phyloP scores from a whole-genome alignment of 805 yeast species.

The Candida takata region DNA sequence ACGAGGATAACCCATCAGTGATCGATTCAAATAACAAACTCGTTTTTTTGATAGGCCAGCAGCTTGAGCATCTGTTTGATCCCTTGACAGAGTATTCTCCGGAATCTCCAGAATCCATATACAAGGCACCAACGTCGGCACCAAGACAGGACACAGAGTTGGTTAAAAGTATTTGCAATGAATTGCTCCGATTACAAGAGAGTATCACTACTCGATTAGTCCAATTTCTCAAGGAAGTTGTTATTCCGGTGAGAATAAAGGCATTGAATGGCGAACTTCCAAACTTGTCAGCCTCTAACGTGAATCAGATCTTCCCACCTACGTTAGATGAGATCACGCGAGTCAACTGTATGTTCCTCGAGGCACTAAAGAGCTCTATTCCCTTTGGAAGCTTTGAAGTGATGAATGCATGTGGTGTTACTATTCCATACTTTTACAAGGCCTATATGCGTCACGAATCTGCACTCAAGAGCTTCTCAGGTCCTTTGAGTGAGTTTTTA shows the following conservation, averaged over 20 bases:
- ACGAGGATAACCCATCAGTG: constrained; percentile 43
- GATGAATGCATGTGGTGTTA: constrained; percentile 70
- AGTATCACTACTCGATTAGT: constrained; percentile 63
- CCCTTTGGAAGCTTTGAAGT: constrained; percentile 71
- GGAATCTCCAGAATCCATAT: constrained; percentile 68
- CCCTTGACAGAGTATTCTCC: constrained; percentile 90
- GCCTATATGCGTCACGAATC: constrained; percentile 94
- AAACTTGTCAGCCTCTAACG: constrained; percentile 50
- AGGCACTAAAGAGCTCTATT: constrained; percentile 59
- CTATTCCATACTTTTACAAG: constrained; percentile 85
- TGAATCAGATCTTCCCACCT: constrained; percentile 84
- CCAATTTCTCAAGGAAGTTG: constrained; percentile 66
- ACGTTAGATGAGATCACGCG: constrained; percentile 92
- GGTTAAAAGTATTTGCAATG: constrained; percentile 51
- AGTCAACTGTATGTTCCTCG: constrained; percentile 78
- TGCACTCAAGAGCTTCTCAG: constrained; percentile 62
- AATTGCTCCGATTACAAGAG: constrained; percentile 64
- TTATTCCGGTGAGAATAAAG: constrained; percentile 69
- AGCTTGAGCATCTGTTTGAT: constrained; percentile 81
- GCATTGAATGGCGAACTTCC: constrained; percentile 51
- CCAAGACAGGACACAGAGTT: constrained; percentile 28
- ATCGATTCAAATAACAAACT: constrained; percentile 67
- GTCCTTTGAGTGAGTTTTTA: constrained; percentile 37
- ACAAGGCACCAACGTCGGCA: constrained; percentile 47
- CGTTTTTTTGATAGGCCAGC: constrained; percentile 75